A percentile compares a stretch with the other conserved stretches of the same genome.
These are phyloP conservation scores for Guadua angustifolia DNA, from an alignment of 176 grass and related monocot genomes.

Conservation along the genomic window DNA sequence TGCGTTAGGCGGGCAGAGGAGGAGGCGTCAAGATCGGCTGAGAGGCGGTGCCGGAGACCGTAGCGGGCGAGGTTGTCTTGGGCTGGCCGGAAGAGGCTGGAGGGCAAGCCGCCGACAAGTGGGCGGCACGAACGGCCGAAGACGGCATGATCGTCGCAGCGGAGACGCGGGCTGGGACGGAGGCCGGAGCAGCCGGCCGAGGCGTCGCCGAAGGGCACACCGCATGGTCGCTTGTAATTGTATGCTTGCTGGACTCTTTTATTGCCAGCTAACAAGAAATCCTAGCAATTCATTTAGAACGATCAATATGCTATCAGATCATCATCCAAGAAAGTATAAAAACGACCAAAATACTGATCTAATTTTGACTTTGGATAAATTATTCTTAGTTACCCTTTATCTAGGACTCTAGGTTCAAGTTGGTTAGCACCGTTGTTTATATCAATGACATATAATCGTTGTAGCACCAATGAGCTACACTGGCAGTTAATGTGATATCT, in stretches of 20 bases:
- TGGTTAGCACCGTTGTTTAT: slow-evolving; percentile 49
- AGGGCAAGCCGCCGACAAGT: too few relatives aligned
- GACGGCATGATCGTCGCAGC: too few relatives aligned
- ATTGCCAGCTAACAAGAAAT: slow-evolving; percentile 13
- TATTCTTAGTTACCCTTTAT: slow-evolving; percentile 12
- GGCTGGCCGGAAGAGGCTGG: too few relatives aligned
- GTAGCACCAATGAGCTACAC: slow-evolving; percentile 40
- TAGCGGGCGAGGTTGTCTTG: too few relatives aligned
- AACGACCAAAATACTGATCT: not conserved
- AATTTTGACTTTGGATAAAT: not conserved
- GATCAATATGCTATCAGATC: not conserved
- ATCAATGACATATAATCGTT: slow-evolving; percentile 31
- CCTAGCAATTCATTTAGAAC: not conserved
- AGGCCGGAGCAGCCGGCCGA: too few relatives aligned
- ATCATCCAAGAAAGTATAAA: not conserved
- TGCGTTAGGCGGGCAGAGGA: too few relatives aligned
- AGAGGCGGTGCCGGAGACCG: too few relatives aligned
- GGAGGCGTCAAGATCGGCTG: too few relatives aligned
- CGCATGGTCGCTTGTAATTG: too few relatives aligned
- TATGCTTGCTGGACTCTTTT: not conserved
- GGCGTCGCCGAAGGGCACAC: too few relatives aligned
- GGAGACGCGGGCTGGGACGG: too few relatives aligned
- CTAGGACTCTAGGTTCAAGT: not conserved
- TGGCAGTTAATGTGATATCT: slow-evolving; percentile 48
- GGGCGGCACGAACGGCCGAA: too few relatives aligned